Evolutionary conservation across 257 asterid genomes (phyloP), one percentile per base, ranked within the genome.

Genomic region (Ophiorrhiza pumila): DNA sequence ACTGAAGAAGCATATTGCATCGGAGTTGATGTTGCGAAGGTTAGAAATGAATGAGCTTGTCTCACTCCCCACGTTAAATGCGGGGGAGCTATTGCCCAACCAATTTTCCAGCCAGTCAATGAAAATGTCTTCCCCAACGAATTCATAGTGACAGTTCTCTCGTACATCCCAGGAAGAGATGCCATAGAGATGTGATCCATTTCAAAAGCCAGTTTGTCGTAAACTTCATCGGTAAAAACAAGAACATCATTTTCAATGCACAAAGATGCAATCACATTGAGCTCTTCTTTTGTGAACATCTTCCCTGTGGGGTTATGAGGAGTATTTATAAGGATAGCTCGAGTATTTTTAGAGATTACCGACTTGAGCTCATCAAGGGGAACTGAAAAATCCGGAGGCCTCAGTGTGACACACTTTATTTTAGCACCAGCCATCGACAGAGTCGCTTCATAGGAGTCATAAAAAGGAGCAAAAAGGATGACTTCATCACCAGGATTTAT

Each of bases 271-370:
- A 94, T 91, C 46, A 66, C 77, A 0, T 80, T 72, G 55, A 90
- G 93, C 74, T 94, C 99, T 81, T 88, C 87, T 23, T 68, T 73
- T 14, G 88, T 91, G 86, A 91, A 91, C 97, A 94, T 94, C 79
- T 94, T 94, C 13, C 99, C 99, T 0, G 99, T 94, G 39, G 99
- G 99, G 77, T 94, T 94, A 73, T 94, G 99, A 0, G 99, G 99
- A 47, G 96, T 91, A 83, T 94, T 94, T 73, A 94, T 79, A 56
- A 94, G 83, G 71, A 94, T 88, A 2, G 98, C 98, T 23, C 98
- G 90, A 9, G 99, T 94, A 42, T 86, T 88, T 78, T 86, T 90
- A 0, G 98, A 79, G 42, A 94, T 73, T 1, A 72, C 45, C 34
- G 95, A 86, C 76, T 81, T 91, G 47, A 94, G 87, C 80, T 94